Base-by-base conservation (phyloP, 1,284 basidiomycete genomes). In the Tylopilus sp. region DNA sequence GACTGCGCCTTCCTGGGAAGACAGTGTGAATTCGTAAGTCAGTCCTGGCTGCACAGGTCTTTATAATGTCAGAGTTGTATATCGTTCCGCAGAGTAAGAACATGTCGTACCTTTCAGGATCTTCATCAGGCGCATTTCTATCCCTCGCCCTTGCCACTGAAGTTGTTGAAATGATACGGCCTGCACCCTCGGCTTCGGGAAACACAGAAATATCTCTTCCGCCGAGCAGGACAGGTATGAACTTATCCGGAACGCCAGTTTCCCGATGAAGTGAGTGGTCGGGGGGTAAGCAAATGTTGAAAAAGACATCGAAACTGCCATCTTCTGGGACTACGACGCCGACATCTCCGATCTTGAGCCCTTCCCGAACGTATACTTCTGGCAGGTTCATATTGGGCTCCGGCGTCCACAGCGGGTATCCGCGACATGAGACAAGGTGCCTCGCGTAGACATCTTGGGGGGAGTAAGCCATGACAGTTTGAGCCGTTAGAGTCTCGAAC, bases 331-430 rank as follows among this genome's bases (percentile, higher is more conserved):
- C 50, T 4, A 59, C 48, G 10, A 59, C 44, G 12, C 61, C 61
- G 26, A 69, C 65, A 44, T 70, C 65, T 7, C 66, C 62, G 7
- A 68, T 67, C 18, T 47, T 52, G 34, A 63, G 55, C 14, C 59
- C 59, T 21, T 54, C 43, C 7, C 36, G 36, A 24, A 54, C 46
- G 30, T 69, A 61, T 11, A 48, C 41, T 1, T 54, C 46, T 11
- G 59, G 62, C n/a, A 66, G 52, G 15, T 33, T 51, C 26, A 49
- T 51, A 29, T 55, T 56, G 1, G 59, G 59, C 36, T 61, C 56
- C 46, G 66, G 68, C 8, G 53, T 57, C 60, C 59, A 69, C 11
- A 69, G 17, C 1, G 59, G 59, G 37, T 59, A 62, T 28, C 64
- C 68, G 2, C 51, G 50, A 28, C 40, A 34, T 75, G 54, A 49